phyloP scores from a whole-genome alignment of 1,284 basidiomycete genomes.

The Anthracocystis walkeri region DNA sequence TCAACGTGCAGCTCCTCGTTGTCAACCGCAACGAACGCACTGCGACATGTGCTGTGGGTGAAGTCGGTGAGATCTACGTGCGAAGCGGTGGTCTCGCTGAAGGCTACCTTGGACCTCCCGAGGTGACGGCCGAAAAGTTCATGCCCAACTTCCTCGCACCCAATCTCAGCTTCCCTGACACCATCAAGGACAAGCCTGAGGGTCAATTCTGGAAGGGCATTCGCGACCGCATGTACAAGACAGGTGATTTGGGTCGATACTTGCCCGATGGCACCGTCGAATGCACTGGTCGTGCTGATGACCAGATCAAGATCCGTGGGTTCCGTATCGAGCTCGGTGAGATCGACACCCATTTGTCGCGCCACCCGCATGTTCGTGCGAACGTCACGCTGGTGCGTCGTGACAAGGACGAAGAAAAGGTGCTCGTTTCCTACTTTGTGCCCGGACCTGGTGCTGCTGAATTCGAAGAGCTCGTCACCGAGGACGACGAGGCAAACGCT shows the following conservation, averaged over 20 bases:
- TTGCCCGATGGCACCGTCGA: slow-evolving; percentile 93
- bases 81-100: slow-evolving; percentile 95
- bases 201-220: slow-evolving; percentile 86
- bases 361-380: slow-evolving; percentile 92
- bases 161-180: slow-evolving; percentile 59
- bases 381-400: slow-evolving; percentile 96
- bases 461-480: slow-evolving; percentile 77
- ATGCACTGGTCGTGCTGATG: slow-evolving; percentile 96
- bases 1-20: slow-evolving; percentile 95
- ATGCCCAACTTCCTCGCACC: slow-evolving; percentile 67
- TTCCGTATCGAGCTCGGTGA: slow-evolving; percentile 99
- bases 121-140: slow-evolving; percentile 79
- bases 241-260: slow-evolving; percentile 95
- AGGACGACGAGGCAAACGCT: slow-evolving; percentile 69
- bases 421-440: slow-evolving; percentile 98
- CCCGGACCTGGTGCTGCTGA: slow-evolving; percentile 79
- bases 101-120: slow-evolving; percentile 85
- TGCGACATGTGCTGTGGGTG: slow-evolving; percentile 91
- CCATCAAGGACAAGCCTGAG: slow-evolving; percentile 59
- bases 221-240: slow-evolving; percentile 96
- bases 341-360: slow-evolving; percentile 95
- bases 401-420: slow-evolving; percentile 99
- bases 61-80: slow-evolving; percentile 99
- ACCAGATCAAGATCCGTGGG: slow-evolving; percentile 99
- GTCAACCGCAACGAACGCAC: slow-evolving; percentile 92